Percentiles rank a stretch among this genome's conserved stretches.
These are phyloP conservation scores for Paraleonurus japonicus DNA, from an alignment of 257 asterid genomes.

Conservation along the genomic window DNA sequence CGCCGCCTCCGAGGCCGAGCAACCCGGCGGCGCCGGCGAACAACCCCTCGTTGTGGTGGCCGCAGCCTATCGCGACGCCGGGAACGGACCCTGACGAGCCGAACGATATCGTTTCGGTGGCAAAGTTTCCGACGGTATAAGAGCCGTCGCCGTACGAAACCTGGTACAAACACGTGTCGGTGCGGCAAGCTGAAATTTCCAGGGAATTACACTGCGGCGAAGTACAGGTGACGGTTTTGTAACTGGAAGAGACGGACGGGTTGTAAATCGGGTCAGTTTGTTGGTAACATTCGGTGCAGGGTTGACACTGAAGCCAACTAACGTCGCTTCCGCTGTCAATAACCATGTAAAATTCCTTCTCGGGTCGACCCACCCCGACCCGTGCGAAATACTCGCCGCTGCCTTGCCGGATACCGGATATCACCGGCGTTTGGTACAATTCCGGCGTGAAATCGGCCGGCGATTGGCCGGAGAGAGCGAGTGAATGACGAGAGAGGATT, in stretches of 20 bases:
- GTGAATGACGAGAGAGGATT: constrained; percentile 33
- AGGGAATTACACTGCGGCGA: constrained; percentile 51
- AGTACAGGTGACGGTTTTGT: constrained; percentile 40
- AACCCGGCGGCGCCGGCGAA: constrained; percentile 72
- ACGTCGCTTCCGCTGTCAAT: constrained; percentile 77
- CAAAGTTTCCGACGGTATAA: constrained; percentile 70
- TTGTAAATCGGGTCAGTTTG: constrained; percentile 65
- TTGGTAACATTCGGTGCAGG: constrained; percentile 62
- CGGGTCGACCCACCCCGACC: constrained; percentile 76
- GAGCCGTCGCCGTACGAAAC: constrained; percentile 88
- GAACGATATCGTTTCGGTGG: constrained; percentile 69
- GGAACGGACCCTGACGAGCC: constrained; percentile 49
- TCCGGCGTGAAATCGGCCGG: constrained; percentile 33
- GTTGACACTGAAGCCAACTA: constrained; percentile 79
- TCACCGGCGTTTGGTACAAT: constrained; percentile 44
- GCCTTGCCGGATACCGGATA: constrained; percentile 62
- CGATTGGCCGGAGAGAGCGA: constrained; percentile 30
- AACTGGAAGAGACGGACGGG: constrained; percentile 57
- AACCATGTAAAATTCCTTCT: constrained; percentile 40
- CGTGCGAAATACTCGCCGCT: constrained; percentile 83
- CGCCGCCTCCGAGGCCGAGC: constrained; percentile 71
- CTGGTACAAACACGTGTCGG: constrained; percentile 49
- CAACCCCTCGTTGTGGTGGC: constrained; percentile 73
- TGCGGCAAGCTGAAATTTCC: constrained; percentile 48
- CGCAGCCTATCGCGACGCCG: constrained; percentile 74